These are phyloP conservation scores for Linum tenue DNA, from an alignment of 345 rosid species.

Conservation along the genomic window DNA sequence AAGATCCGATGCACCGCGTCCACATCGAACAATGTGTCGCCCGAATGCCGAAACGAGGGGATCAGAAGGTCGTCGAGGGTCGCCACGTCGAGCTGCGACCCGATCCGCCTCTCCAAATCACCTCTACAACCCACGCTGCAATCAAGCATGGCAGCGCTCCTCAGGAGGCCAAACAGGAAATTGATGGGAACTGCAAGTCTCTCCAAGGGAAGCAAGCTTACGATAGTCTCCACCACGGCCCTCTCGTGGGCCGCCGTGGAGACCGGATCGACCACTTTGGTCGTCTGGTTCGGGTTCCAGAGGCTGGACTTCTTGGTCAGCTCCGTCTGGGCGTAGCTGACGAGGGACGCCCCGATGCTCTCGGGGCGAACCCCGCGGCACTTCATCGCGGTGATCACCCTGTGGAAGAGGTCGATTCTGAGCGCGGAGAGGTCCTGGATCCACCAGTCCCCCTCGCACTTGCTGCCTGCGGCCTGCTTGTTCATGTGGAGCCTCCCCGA, in stretches of 20 bases:
- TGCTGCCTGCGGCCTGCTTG: constrained; percentile 36
- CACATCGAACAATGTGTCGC: constrained; percentile 86
- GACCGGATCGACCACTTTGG: constrained; percentile 33
- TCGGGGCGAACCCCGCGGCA: constrained; percentile 94
- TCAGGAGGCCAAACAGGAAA: constrained; percentile 77
- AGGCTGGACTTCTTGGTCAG: constrained; percentile 67
- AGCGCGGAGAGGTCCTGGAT: constrained; percentile 83
- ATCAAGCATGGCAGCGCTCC: constrained; percentile 88
- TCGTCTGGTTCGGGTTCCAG: constrained; percentile 43
- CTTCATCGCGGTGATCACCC: constrained; percentile 84
- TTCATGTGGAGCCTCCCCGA: constrained; percentile 97
- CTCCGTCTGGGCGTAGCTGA: constrained; percentile 80
- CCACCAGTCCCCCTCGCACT: constrained; percentile 92
- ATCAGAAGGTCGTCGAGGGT: constrained; percentile 86
- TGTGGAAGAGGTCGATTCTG: constrained; percentile 66
- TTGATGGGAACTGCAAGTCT: constrained; percentile 78
- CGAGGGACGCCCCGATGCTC: constrained; percentile 82
- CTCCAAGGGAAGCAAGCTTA: constrained; percentile 74
- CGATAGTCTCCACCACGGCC: constrained; percentile 70
- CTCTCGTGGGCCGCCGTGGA: constrained; percentile 53
- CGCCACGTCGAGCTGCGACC: constrained; percentile 83
- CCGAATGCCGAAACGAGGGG: constrained; percentile 74
- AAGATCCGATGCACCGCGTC: constrained; percentile 87
- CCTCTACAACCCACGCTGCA: constrained; percentile 65
- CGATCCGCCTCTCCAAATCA: constrained; percentile 84